Base-by-base conservation (phyloP, 2,329 filamentous ascomycete species). In the Fusarium albosuccineum region DNA sequence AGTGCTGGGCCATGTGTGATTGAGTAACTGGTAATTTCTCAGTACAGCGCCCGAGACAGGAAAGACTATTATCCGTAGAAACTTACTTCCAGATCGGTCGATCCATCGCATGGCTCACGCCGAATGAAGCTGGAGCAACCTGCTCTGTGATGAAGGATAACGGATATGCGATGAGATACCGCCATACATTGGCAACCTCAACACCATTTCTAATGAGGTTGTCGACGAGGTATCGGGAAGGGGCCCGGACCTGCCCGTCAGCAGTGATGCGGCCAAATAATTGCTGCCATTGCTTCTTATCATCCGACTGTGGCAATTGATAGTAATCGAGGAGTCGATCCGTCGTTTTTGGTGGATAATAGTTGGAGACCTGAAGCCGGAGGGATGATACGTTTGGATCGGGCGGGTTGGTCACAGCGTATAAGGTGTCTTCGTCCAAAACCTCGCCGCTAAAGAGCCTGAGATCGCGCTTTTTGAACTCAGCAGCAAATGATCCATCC, bases 11-110 rank as follows among this genome's bases (percentile, higher is more conserved):
- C 55, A 10, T 63, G 55, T 10, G 56, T 63, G 16, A 63, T 63
- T 6, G 60, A 63, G 34, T 60, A 63, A 16, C 60, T 61, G 26
- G 3, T 22, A 3, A 6, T 27, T 14, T 26, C n/a, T 54, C n/a
- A 52, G 6, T 33, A 33, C 30, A 33, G 3, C 8, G 6, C 30
- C 11, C 9, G 34, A 16, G 8, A 3, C 7, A 14, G 41, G 2
- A 7, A 10, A 22, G 22, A 22, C 22, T 22, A 22, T 22, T 22
- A 22, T 22, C 22, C 22, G 22, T 22, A 22, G 22, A 27, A 4
- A 49, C 60, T 46, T 36, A 64, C 61, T 64, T 64, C 61, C 61
- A 64, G 37, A 64, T 60, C 2, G 61, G 61, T 27, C 52, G 40
- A 13, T 64, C 61, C 61, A 64, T 64, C 3, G 61, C 61, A 37